Conservation (phyloP, 805 yeast species). For the Starmerella powellii region DNA sequence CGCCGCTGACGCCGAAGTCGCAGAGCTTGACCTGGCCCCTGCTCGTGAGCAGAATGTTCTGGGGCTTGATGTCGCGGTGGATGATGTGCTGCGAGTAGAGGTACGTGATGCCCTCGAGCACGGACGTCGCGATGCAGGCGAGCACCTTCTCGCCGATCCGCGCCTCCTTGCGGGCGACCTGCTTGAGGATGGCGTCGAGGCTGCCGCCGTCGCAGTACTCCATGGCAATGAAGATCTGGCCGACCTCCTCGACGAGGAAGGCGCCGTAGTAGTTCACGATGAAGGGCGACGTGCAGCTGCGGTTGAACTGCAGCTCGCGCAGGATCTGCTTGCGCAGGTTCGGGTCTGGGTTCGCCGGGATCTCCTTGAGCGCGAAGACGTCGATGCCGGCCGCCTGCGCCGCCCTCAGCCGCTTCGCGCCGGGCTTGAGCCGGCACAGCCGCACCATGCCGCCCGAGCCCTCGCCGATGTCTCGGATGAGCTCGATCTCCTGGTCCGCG, state of each 20-base stretch:
- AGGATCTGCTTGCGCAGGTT: slow-evolving; percentile 81
- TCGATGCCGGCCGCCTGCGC: slow-evolving; percentile 30
- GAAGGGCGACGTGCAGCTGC: slow-evolving; percentile 66
- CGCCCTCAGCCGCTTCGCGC: slow-evolving; percentile 19
- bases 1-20: slow-evolving; percentile 97
- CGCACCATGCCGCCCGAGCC: slow-evolving; percentile 90
- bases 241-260: slow-evolving; percentile 60
- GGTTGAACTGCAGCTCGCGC: slow-evolving; percentile 80
- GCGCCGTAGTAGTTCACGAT: slow-evolving; percentile 92
- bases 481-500: slow-evolving; percentile 38
- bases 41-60: slow-evolving; percentile 66
- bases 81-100: slow-evolving; percentile 78
- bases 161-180: slow-evolving; percentile 61
- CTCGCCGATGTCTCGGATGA: slow-evolving; percentile 70
- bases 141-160: slow-evolving; percentile 85
- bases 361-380: slow-evolving; percentile 71
- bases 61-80: slow-evolving; percentile 94
- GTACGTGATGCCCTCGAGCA: slow-evolving; percentile 73
- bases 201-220: slow-evolving; percentile 94
- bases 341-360: slow-evolving; percentile 66
- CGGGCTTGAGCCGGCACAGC: slow-evolving; percentile 45
- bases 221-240: slow-evolving; percentile 88
- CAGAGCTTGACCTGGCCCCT: slow-evolving; percentile 81
- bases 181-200: slow-evolving; percentile 78
- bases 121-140: slow-evolving; percentile 81